phyloP scores from a whole-genome alignment of 805 yeast species.

The Priceomyces carsonii region DNA sequence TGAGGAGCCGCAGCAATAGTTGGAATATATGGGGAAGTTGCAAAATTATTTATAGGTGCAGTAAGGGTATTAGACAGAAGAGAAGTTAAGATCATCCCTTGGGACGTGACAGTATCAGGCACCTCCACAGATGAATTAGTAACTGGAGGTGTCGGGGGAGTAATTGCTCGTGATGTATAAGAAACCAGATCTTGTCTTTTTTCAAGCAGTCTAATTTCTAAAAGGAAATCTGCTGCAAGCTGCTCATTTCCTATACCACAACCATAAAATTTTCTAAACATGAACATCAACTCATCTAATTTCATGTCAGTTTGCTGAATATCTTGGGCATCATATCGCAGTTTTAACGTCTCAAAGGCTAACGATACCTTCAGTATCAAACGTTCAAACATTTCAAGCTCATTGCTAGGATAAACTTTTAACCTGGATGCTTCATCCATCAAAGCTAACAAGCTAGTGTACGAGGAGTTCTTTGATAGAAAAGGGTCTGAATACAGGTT shows the following conservation, averaged over 20 bases:
- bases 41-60: too few relatives aligned
- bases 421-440: conserved; percentile 14
- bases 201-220: too few relatives aligned
- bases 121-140: too few relatives aligned
- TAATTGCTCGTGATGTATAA: too few relatives aligned
- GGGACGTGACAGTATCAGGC: too few relatives aligned
- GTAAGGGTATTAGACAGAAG: too few relatives aligned
- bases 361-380: conserved; percentile 12
- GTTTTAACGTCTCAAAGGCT: neutral
- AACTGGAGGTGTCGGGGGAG: too few relatives aligned
- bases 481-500: conserved; percentile 13
- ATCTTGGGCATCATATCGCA: conserved; percentile 10
- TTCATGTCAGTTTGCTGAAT: conserved; percentile 14
- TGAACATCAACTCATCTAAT: conserved; percentile 23
- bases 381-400: conserved; percentile 18
- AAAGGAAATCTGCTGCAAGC: too few relatives aligned
- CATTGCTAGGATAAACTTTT: conserved; percentile 21
- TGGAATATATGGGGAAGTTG: too few relatives aligned
- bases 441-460: conserved; percentile 12
- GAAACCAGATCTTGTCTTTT: too few relatives aligned
- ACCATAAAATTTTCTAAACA: conserved; percentile 32
- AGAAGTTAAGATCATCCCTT: too few relatives aligned
- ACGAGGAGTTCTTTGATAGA: conserved; percentile 14
- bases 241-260: conserved; percentile 24
- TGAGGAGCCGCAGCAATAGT: too few relatives aligned